These are phyloP conservation scores for Apophysomyces trapeziformis DNA, from an alignment of 371 early-diverging fungal species.

Conservation along the genomic window DNA sequence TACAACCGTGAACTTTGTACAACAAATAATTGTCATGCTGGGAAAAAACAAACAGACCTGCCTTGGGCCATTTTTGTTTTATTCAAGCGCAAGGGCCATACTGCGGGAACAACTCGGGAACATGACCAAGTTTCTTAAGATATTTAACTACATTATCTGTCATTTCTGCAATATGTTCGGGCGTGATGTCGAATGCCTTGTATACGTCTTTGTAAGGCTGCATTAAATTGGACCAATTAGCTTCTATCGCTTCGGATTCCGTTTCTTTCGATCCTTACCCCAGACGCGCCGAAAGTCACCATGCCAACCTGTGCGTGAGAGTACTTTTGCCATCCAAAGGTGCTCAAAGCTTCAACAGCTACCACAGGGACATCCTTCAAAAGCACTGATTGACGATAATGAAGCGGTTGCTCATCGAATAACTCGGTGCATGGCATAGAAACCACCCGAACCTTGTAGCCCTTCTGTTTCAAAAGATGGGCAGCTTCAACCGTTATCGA, in stretches of 20 bases:
- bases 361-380: conserved; percentile 79
- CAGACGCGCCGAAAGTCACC: conserved; percentile 95
- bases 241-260: not conserved
- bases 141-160: conserved; percentile 68
- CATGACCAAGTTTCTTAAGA: conserved; percentile 57
- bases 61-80: not conserved
- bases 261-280: not conserved
- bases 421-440: conserved; percentile 96
- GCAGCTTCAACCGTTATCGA: conserved; percentile 87
- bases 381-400: conserved; percentile 89
- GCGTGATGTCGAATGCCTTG: conserved; percentile 76
- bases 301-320: conserved; percentile 92
- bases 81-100: conserved; percentile 9
- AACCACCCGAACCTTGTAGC: conserved; percentile 81
- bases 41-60: not conserved
- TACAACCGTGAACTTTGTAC: conserved; percentile 1
- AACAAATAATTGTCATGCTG: not conserved
- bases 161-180: conserved; percentile 71
- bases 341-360: conserved; percentile 94
- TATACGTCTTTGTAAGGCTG: conserved; percentile 74
- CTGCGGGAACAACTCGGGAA: conserved; percentile 34
- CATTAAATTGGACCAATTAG: not conserved
- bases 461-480: conserved; percentile 64
- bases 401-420: conserved; percentile 90
- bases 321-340: conserved; percentile 96